Percentiles rank a stretch among this genome's conserved stretches.
These are phyloP conservation scores for Colletotrichum sp. DNA, from an alignment of 2,329 filamentous ascomycete species.

Conservation along the genomic window DNA sequence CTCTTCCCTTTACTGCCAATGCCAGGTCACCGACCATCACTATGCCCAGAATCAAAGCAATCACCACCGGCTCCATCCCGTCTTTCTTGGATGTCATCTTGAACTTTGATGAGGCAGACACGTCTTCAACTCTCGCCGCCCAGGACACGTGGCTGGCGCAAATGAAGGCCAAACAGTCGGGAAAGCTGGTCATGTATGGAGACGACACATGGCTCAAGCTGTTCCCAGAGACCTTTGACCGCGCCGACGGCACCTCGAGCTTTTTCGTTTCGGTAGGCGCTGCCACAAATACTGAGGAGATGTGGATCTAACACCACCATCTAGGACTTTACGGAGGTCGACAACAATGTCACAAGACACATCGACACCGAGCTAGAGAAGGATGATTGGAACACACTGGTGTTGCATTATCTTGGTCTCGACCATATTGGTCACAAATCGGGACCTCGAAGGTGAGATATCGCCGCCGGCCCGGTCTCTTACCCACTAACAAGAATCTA, in stretches of 20 bases:
- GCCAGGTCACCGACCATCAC: constrained; percentile 97
- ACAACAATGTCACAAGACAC: constrained; percentile 95
- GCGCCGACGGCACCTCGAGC: constrained; percentile 91
- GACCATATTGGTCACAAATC: constrained; percentile 98
- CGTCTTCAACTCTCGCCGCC: constrained; percentile 81
- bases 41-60: constrained; percentile 96
- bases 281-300: constrained; percentile 25
- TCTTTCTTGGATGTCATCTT: constrained; percentile 97
- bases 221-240: constrained; percentile 87
- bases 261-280: constrained; percentile 92
- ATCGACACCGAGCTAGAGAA: constrained; percentile 76
- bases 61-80: constrained; percentile 97
- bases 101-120: constrained; percentile 95
- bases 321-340: constrained; percentile 96
- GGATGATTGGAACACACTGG: constrained; percentile 89
- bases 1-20: constrained; percentile 93
- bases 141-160: constrained; percentile 98
- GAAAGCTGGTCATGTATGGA: constrained; percentile 91
- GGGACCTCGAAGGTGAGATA: constrained; percentile 75
- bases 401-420: constrained; percentile 93
- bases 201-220: constrained; percentile 99
- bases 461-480: not conserved
- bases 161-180: constrained; percentile 74
- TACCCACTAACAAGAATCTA: constrained; percentile 35
- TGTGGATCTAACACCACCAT: constrained; percentile 21